Percentiles rank a stretch among this genome's conserved stretches.
These are phyloP conservation scores for Penicillium parvum DNA, from an alignment of 495 filamentous ascomycete genomes.

Conservation along the genomic window DNA sequence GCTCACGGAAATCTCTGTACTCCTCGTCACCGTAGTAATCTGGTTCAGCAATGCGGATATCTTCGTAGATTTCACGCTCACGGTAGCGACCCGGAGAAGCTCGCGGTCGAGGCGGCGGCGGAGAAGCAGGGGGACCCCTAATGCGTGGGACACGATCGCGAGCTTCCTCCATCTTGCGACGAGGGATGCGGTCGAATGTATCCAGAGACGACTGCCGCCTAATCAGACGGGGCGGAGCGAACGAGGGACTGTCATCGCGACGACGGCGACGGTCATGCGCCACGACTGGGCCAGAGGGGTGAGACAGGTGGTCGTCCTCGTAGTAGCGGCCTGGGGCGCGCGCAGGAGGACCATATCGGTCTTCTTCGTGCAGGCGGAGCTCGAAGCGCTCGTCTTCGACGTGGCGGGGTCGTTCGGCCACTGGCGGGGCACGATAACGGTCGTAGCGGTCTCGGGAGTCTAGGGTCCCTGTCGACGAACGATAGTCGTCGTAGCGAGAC, in stretches of 20 bases:
- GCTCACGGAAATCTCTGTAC: constrained; percentile 55
- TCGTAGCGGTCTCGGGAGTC: constrained; percentile 46
- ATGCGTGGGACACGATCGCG: constrained; percentile 32
- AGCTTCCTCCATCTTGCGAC: constrained; percentile 51
- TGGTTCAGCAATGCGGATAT: constrained; percentile 65
- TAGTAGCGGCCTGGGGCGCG: constrained; percentile 45
- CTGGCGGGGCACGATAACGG: constrained; percentile 41
- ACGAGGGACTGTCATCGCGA: constrained; percentile 37
- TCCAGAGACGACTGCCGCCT: constrained; percentile 66
- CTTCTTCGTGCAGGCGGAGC: constrained; percentile 49
- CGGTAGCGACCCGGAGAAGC: constrained; percentile 40
- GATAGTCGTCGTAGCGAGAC: constrained; percentile 46
- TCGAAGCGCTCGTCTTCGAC: constrained; percentile 50
- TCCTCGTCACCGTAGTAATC: constrained; percentile 66
- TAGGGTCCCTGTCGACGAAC: constrained; percentile 37
- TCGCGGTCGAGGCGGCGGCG: constrained; percentile 29
- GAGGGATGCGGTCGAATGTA: constrained; percentile 65
- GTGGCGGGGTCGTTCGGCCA: constrained; percentile 39
- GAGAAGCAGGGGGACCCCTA: constrained; percentile 21
- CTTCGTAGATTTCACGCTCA: constrained; percentile 54
- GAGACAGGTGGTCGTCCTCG: constrained; percentile 48
- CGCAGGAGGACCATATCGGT: constrained; percentile 51
- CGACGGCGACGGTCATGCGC: constrained; percentile 38
- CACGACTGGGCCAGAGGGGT: constrained; percentile 36
- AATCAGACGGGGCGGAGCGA: constrained; percentile 52